Evolutionary conservation across 2,329 filamentous ascomycete species (phyloP).

Genomic region (Chaetomiaceae sp.): DNA sequence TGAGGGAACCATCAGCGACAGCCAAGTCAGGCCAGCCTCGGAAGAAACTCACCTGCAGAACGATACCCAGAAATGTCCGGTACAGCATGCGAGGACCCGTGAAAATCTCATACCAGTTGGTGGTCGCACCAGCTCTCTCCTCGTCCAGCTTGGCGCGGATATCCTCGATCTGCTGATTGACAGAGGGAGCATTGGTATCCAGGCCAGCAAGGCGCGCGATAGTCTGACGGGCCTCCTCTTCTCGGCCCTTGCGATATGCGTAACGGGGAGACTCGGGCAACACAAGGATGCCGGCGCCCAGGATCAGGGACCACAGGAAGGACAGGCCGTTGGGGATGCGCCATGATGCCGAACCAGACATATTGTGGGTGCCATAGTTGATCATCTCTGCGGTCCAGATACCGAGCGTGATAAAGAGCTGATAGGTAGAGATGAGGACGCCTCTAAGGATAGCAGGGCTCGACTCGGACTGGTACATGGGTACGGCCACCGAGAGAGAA

Average conservation of each 20-base stretch:
- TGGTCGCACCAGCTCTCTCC: constrained; percentile 43
- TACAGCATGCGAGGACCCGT: constrained; percentile 54
- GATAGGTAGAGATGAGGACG: constrained; percentile 61
- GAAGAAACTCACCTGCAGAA: constrained; percentile 63
- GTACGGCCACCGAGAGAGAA: constrained; percentile 58
- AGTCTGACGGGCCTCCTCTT: constrained; percentile 44
- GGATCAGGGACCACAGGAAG: constrained; percentile 51
- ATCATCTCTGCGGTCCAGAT: constrained; percentile 57
- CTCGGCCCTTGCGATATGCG: constrained; percentile 45
- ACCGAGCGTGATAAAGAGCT: constrained; percentile 68
- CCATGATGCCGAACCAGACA: constrained; percentile 53
- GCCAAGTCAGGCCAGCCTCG: constrained; percentile 40
- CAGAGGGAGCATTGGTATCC: constrained; percentile 39
- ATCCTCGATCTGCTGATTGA: constrained; percentile 48
- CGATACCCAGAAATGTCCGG: constrained; percentile 59
- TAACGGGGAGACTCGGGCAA: constrained; percentile 56
- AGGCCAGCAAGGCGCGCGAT: constrained; percentile 48
- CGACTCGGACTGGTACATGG: constrained; percentile 72
- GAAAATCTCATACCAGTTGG: constrained; percentile 56
- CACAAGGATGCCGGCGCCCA: constrained; percentile 50
- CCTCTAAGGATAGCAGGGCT: constrained; percentile 64
- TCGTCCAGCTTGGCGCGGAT: constrained; percentile 50
- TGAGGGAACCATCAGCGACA: constrained; percentile 41
- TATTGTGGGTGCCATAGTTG: constrained; percentile 60
- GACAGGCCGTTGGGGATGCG: constrained; percentile 57